Base-by-base conservation (phyloP, 805 yeast species). In the Ogataea neopini region DNA sequence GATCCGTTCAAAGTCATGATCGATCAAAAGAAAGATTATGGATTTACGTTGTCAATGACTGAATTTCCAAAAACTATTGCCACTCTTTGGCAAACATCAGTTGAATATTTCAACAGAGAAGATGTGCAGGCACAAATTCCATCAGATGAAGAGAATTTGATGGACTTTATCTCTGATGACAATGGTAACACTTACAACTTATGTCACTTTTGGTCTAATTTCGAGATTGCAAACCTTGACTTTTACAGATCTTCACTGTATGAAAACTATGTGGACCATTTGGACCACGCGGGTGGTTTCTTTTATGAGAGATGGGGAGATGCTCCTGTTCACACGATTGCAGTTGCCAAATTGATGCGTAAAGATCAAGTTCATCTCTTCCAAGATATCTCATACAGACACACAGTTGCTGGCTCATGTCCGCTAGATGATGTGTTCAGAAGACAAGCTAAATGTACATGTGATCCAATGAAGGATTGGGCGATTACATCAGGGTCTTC, bases 291-390 rank as follows among this genome's bases (percentile, higher is more conserved):
- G 4, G 95, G 94, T 45, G 95, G 95, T 0, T 87, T 88, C 64
- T 88, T 79, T 63, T 86, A 87, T 62, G 94, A 88, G 69, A 75
- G 96, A 55, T 89, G 96, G 96, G 96, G 96, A 13, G 96, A 88
- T 58, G 81, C 80, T 6, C 81, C 81, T 1, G 63, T 77, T 30
- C 80, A 76, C 59, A 64, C 80, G 1, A 67, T 77, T 39, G 77
- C 72, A 3, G 70, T 70, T 1, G 62, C 76, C 8, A 52, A 68
- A 32, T 60, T 73, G 44, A 54, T 87, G 64, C 79, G 83, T 43
- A 80, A 75, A 61, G 79, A 79, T 47, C 73, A 84, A 60, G 72
- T 89, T 42, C 94, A 87, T 61, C 74, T 85, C 68, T 90, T 89
- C 64, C 83, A 79, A 48, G 95, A 88, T 59, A 79, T 88, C 44